phyloP scores from a whole-genome alignment of 495 filamentous ascomycete species.

The Neurospora sp. region DNA sequence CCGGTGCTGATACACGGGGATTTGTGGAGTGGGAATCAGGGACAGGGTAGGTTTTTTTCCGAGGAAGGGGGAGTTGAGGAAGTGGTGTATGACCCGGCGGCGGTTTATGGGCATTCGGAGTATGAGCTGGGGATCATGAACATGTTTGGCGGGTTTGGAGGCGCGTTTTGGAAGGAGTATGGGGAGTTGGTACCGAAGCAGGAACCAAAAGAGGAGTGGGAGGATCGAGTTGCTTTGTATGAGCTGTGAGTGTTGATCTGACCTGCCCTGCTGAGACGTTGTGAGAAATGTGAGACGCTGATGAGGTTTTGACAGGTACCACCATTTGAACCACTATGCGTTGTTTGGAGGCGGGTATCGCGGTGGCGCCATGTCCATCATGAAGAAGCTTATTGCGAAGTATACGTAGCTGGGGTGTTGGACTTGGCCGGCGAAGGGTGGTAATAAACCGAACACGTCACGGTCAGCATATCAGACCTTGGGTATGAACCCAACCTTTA shows the following conservation, averaged over 20 bases:
- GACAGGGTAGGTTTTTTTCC: slow-evolving; percentile 51
- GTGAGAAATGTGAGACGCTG: background rate
- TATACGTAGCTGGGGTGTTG: slow-evolving; percentile 35
- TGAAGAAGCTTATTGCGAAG: slow-evolving; percentile 58
- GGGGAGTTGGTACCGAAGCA: slow-evolving; percentile 62
- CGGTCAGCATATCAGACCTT: background rate
- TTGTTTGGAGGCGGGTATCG: slow-evolving; percentile 74
- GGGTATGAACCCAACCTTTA: background rate
- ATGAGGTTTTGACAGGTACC: slow-evolving; percentile 47
- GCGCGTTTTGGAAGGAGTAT: slow-evolving; percentile 66
- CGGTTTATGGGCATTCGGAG: slow-evolving; percentile 77
- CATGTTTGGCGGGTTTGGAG: slow-evolving; percentile 86
- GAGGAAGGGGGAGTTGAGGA: slow-evolving; percentile 49
- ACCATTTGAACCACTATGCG: slow-evolving; percentile 82
- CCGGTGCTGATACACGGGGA: slow-evolving; percentile 87
- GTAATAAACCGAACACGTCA: background rate
- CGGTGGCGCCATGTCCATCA: slow-evolving; percentile 61
- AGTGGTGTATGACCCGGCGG: slow-evolving; percentile 74
- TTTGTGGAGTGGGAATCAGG: slow-evolving; percentile 81
- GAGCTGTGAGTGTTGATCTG: slow-evolving; percentile 52
- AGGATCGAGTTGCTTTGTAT: slow-evolving; percentile 70
- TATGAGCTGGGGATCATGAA: slow-evolving; percentile 90
- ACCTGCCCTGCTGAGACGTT: background rate
- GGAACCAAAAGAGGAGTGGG: slow-evolving; percentile 75
- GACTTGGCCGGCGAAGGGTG: background rate